Base-by-base conservation (phyloP, 495 filamentous ascomycete species). In the Penicillium crystallinum region DNA sequence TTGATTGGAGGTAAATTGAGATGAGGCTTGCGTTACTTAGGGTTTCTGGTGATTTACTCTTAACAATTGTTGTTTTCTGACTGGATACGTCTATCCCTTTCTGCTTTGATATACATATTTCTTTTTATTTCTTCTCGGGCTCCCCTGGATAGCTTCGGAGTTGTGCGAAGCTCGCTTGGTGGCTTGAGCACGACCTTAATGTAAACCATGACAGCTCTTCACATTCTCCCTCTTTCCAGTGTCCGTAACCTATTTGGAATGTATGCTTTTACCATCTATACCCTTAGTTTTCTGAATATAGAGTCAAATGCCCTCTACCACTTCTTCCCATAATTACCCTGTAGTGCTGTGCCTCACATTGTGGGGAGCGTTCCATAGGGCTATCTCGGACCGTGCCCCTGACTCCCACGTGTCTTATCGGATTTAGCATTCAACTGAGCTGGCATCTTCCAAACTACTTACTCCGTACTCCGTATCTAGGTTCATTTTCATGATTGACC, bases 141-240 rank as follows among this genome's bases (percentile, higher is more conserved):
- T 68, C 67, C 30, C 55, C 63, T 62, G 67, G 64, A 67, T 68
- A 67, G 67, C 70, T 69, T 69, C 63, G 69, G 66, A 68, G 66
- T 65, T 65, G 62, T 64, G 67, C 62, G 69, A 71, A 69, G 69
- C 71, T 50, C 48, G 59, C 61, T 70, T 68, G 68, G 65, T 68
- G 61, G 68, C 69, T 66, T 72, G 65, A 65, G 66, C 69, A 72
- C 66, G 71, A 74, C 49, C 65, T 66, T 69, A 70, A 74, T 72
- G 71, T 74, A 74, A 74, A 66, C 69, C 67, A 70, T 72, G 68
- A 73, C 68, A 59, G 68, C 65, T 68, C 70, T 66, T 62, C 63
- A 63, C 53, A 27, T 52, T 55, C 46, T 48, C 50, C 37, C 52
- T 57, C 46, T 61, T 53, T 68, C 58, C 62, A 71, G 64, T 57